Percentiles rank a stretch among this genome's conserved stretches.
phyloP scores from a whole-genome alignment of 306 rosid species.

The Parietaria judaica region DNA sequence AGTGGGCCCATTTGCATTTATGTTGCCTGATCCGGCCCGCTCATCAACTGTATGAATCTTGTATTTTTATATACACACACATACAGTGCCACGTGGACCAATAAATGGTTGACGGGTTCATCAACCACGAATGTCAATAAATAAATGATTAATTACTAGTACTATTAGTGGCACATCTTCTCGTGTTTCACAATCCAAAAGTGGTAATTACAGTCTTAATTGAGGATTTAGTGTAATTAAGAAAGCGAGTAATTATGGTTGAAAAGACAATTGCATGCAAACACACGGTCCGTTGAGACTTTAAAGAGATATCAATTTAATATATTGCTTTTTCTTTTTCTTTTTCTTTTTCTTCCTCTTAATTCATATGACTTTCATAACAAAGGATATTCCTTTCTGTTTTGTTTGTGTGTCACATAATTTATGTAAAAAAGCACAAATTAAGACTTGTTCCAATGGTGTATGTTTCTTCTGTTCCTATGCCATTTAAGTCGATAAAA shows the following conservation, averaged over 20 bases:
- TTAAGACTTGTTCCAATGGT: background rate
- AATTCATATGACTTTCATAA: too few relatives aligned
- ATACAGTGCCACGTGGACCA: background rate
- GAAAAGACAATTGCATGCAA: background rate
- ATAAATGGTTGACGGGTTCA: background rate
- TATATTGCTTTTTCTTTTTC: too few relatives aligned
- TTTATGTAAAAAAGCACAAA: background rate
- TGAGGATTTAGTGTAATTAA: too few relatives aligned
- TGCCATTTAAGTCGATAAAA: constrained; percentile 7
- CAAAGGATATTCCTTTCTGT: background rate
- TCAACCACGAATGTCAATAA: background rate
- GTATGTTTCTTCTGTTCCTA: background rate
- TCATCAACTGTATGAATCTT: background rate
- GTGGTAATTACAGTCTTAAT: too few relatives aligned
- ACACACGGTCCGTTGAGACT: background rate
- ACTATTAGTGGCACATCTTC: too few relatives aligned
- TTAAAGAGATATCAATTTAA: background rate
- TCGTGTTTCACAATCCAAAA: too few relatives aligned
- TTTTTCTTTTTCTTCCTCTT: too few relatives aligned
- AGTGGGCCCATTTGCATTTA: background rate
- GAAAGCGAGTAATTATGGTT: too few relatives aligned
- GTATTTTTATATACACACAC: too few relatives aligned
- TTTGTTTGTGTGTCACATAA: background rate
- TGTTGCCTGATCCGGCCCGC: background rate
- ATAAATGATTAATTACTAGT: background rate